These are phyloP conservation scores for Globomyces pollinis-pini DNA, from an alignment of 192 early-diverging fungal species.

Conservation along the genomic window DNA sequence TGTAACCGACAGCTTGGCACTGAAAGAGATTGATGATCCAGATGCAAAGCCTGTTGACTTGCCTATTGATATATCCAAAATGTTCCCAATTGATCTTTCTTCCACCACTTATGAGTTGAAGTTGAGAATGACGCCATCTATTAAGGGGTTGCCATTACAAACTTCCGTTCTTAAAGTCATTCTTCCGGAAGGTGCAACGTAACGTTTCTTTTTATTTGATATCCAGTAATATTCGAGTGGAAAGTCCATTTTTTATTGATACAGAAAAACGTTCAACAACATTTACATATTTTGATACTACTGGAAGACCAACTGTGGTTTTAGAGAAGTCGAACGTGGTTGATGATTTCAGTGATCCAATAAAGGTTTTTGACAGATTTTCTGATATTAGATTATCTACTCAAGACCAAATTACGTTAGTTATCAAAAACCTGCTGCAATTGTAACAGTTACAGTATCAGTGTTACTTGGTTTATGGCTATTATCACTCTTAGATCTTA, in stretches of 20 bases:
- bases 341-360: slow-evolving; percentile 35
- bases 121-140: slow-evolving; percentile 19
- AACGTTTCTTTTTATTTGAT: slow-evolving; percentile 5
- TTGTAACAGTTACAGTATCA: neutral
- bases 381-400: neutral
- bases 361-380: neutral
- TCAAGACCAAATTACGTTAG: neutral
- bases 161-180: slow-evolving; percentile 63
- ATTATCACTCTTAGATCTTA: neutral
- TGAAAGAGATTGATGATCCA: slow-evolving; percentile 46
- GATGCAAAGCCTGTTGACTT: slow-evolving; percentile 58
- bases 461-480: neutral
- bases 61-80: slow-evolving; percentile 44
- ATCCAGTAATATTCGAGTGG: slow-evolving; percentile 64
- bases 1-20: slow-evolving; percentile 55
- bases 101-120: neutral
- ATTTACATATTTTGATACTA: slow-evolving; percentile 84
- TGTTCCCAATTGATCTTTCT: neutral
- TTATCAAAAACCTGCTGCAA: neutral
- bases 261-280: slow-evolving; percentile 35
- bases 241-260: slow-evolving; percentile 56
- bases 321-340: slow-evolving; percentile 66
- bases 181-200: slow-evolving; percentile 87
- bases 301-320: slow-evolving; percentile 74
- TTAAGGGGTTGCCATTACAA: slow-evolving; percentile 58